Base-by-base conservation (phyloP, 108 stramenopile genomes). In the Discostella pseudostelligera region DNA sequence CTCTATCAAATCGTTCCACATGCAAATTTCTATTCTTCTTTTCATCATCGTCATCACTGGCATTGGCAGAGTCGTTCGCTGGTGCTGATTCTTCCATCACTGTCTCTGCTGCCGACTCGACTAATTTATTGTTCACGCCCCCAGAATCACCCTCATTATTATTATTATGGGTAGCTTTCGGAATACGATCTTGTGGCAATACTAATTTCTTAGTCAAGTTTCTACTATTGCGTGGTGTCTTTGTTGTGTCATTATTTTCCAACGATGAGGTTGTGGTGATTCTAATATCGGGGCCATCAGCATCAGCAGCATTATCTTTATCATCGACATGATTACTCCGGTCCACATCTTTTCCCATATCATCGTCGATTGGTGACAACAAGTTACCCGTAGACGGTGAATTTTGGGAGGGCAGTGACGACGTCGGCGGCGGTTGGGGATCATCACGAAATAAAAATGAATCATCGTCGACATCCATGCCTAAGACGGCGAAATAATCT, bases 401-500 rank as follows among this genome's bases (percentile, higher is more conserved):
- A 32, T 32, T 32, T 32, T 3, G 17, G 0, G 3, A 17, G 0
- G 6, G 44, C 44, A 47, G 3, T 11, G 37, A 59, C 22, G 43
- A 56, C 17, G 32, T 14, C 50, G 51, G 42, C 37, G 54, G 48
- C 37, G 22, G 17, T 12, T 28, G 9, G 42, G 21, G 25, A 26
- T 35, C 19, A 20, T 3, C 59, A 13, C 47, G 32, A 17, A 22
- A 19, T 16, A 58, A 39, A 40, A 36, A 37, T 1, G 57, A 44
- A 17, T 58, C 42, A n/a, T 64, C 35, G 39, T 64, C 49, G 21
- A 21, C 13, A 20, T 32, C 46, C 4, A 93, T 83, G 21, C 89
- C 92, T 37, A 93, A 50, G 12, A 88, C 81, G 40, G 89, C 87
- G 74, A 93, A 93, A 67, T 93, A 93, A 62, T 93, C 92, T 9